These are phyloP conservation scores for Diplogelasinospora grovesii DNA, from an alignment of 495 filamentous ascomycete genomes.

Conservation along the genomic window DNA sequence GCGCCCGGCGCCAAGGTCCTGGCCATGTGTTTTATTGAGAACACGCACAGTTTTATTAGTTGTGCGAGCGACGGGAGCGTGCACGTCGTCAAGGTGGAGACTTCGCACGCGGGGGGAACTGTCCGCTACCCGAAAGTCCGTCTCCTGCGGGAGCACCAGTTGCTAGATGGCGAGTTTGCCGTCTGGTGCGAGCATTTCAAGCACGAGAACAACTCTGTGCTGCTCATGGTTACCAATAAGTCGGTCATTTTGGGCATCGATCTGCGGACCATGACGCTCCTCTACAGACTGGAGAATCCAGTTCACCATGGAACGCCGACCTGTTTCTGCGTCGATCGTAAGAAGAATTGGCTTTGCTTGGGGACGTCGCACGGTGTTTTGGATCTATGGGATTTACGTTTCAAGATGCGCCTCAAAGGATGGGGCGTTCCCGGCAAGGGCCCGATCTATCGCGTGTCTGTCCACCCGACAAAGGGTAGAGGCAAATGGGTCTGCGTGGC, in stretches of 20 bases:
- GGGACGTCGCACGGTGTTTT: constrained; percentile 91
- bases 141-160: constrained; percentile 70
- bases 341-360: constrained; percentile 80
- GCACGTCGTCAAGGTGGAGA: constrained; percentile 81
- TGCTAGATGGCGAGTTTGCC: constrained; percentile 67
- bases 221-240: constrained; percentile 81
- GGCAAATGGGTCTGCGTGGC: constrained; percentile 79
- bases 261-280: constrained; percentile 74
- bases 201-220: constrained; percentile 66
- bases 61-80: constrained; percentile 87
- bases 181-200: constrained; percentile 93
- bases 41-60: constrained; percentile 87
- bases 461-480: constrained; percentile 71
- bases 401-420: constrained; percentile 75
- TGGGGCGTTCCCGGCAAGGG: constrained; percentile 83
- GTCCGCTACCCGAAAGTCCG: constrained; percentile 72
- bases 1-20: constrained; percentile 62
- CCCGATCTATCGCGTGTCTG: constrained; percentile 69
- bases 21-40: constrained; percentile 82
- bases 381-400: constrained; percentile 94
- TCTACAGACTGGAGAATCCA: constrained; percentile 81
- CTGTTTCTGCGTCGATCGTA: constrained; percentile 81
- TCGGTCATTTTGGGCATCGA: constrained; percentile 79
- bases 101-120: constrained; percentile 48
- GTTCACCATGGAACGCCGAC: constrained; percentile 91